Conservation (phyloP, 2,329 filamentous ascomycete species). For the Bipolaris zeicola region DNA sequence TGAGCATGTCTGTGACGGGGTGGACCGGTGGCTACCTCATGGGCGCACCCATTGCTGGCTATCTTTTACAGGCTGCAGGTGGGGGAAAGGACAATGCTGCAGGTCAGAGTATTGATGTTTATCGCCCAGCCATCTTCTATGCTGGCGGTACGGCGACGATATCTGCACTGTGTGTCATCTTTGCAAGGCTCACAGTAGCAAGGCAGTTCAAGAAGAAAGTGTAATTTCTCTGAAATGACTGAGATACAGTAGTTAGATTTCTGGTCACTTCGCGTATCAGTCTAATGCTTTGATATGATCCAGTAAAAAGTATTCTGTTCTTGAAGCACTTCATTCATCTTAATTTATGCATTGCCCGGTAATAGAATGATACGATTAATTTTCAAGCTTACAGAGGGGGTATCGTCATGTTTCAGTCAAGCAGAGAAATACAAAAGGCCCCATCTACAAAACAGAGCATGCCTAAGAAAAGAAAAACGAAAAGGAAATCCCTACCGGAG, state of each 20-base stretch:
- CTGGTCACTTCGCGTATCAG: neutral
- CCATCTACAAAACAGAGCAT: neutral
- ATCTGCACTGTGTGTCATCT: constrained; percentile 29
- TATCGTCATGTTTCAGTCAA: neutral
- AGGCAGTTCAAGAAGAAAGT: constrained; percentile 29
- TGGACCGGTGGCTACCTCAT: constrained; percentile 37
- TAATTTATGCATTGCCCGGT: neutral
- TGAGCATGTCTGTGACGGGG: constrained; percentile 37
- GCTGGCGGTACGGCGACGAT: constrained; percentile 33
- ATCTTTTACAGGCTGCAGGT: constrained; percentile 33
- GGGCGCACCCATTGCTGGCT: constrained; percentile 36
- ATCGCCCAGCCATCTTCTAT: constrained; percentile 41
- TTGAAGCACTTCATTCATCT: neutral
- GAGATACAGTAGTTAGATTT: neutral
- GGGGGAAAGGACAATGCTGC: constrained; percentile 17
- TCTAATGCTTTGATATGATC: neutral
- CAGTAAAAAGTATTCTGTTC: neutral
- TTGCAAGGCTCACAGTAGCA: constrained; percentile 28
- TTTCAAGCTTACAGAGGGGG: neutral
- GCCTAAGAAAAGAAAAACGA: too few relatives aligned
- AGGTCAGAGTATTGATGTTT: constrained; percentile 26
- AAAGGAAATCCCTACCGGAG: constrained; percentile 17
- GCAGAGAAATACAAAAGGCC: neutral
- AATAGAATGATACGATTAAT: neutral
- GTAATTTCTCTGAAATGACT: neutral